Evolutionary conservation across 768 basidiomycete species (phyloP), one percentile per base, ranked within the genome.

Genomic region (Trametes cinnabarina): DNA sequence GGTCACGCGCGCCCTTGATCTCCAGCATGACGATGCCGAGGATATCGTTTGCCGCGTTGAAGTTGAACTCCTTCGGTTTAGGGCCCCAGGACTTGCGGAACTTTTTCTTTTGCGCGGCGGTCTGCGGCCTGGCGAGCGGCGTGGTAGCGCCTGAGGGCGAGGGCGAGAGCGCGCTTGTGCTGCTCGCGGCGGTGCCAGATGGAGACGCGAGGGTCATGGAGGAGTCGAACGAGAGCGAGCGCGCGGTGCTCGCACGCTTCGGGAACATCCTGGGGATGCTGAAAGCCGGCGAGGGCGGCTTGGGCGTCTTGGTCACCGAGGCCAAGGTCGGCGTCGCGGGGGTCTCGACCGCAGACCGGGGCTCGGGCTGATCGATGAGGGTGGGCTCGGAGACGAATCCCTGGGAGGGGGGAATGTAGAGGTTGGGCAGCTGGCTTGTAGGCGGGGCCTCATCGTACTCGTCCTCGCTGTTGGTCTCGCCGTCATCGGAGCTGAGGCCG

Each of bases 1-100:
- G 74, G 72, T 96, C 94, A 28, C 81, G 80, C 23, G 93, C 96
- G 12, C 83, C 76, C 57, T 85, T 78, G 58, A 99, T 90, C 74
- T 99, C 96, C 20, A 99, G 73, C 86, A 97, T 90, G 35, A 98
- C 95, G 57, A 98, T 94, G 0, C 96, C 96, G 2, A 96, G 74
- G 37, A 97, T 87, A 68, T 98, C 95, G 65, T 92, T 87, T 4
- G 75, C 79, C 0, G 85, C 77, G 17, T 80, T 81, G 58, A 92
- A 82, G 68, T 87, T 86, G 70, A 77, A 88, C 20, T 76, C 78
- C 3, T 65, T 66, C 46, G 65, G 69, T 71, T 78, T 79, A 48
- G 65, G 51, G 3, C 64, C 63, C 74, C 77, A 81, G 1, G 74
- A 73, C 50, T 72, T 73, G 51, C 73, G 69, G 55, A 82, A 75